Evolutionary conservation across 192 early-diverging fungal genomes (phyloP).

Genomic region (Podila clonocystis): DNA sequence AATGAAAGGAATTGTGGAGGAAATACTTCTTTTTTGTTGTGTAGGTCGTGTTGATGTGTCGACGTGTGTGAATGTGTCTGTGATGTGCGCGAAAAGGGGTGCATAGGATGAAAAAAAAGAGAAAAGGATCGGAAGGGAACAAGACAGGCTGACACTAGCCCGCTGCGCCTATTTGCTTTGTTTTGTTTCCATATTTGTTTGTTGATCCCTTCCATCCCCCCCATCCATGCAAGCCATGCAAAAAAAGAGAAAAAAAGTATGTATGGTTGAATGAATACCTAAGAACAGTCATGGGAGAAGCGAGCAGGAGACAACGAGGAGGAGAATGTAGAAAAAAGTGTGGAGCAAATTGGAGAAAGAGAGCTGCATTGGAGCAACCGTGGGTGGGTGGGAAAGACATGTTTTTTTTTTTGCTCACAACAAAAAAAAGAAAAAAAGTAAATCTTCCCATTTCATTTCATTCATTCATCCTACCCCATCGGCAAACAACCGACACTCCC

Average conservation of each 20-base stretch:
- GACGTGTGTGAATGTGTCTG: no score
- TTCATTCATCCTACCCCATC: not conserved
- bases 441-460: constrained; percentile 2
- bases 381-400: no score
- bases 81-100: no score
- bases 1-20: not conserved
- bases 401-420: not conserved
- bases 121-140: not conserved
- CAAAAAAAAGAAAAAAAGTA: not conserved
- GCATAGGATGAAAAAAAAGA: not conserved
- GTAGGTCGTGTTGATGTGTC: not conserved
- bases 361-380: not conserved
- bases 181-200: no score
- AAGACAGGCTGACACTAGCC: not conserved
- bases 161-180: not conserved
- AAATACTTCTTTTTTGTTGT: not conserved
- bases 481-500: not conserved
- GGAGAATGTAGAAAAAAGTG: not conserved
- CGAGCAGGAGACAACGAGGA: not conserved
- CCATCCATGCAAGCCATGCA: not conserved
- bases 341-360: not conserved
- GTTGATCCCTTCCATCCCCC: no score
- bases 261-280: not conserved
- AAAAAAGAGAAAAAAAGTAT: not conserved
- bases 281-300: not conserved